A percentile compares a stretch with the other conserved stretches of the same genome.
Conservation (phyloP, 495 filamentous ascomycete genomes). For the Choiromyces venosus region DNA sequence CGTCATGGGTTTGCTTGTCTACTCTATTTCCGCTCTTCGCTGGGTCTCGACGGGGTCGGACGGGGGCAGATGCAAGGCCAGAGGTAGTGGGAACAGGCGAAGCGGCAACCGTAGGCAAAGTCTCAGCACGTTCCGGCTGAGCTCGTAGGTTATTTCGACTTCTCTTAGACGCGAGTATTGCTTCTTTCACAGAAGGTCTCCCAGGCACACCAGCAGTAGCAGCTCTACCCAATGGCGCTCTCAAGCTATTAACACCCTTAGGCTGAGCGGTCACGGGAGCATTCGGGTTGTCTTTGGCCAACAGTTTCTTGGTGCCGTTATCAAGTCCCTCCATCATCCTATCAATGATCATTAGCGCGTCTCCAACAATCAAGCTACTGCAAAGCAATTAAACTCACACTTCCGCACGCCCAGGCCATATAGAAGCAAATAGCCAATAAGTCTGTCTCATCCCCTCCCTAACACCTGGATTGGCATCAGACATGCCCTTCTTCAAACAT, state of each 20-base stretch:
- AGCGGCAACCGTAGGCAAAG: constrained; percentile 39
- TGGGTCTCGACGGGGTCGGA: constrained; percentile 45
- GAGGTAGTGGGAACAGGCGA: constrained; percentile 44
- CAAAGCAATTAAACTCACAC: constrained; percentile 49
- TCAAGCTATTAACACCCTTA: constrained; percentile 50
- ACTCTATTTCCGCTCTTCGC: constrained; percentile 42
- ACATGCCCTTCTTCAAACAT: constrained; percentile 75
- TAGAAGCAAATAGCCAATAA: constrained; percentile 71
- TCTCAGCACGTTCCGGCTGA: constrained; percentile 56
- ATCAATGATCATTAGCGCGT: constrained; percentile 39
- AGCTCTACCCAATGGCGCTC: constrained; percentile 45
- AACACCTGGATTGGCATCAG: constrained; percentile 80
- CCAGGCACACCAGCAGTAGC: constrained; percentile 52
- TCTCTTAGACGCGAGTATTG: constrained; percentile 78
- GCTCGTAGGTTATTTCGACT: constrained; percentile 55
- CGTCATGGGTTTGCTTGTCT: constrained; percentile 37
- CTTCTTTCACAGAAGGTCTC: constrained; percentile 62
- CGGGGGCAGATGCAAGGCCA: constrained; percentile 42
- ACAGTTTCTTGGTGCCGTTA: constrained; percentile 60
- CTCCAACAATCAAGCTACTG: not conserved
- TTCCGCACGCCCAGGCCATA: constrained; percentile 75
- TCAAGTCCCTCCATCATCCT: constrained; percentile 73
- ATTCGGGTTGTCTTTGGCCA: constrained; percentile 79
- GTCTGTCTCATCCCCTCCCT: constrained; percentile 74
- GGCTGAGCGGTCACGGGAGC: constrained; percentile 52